Conservation (phyloP, 1,139 yeast genomes). For the Blastobotrys illinoisensis region DNA sequence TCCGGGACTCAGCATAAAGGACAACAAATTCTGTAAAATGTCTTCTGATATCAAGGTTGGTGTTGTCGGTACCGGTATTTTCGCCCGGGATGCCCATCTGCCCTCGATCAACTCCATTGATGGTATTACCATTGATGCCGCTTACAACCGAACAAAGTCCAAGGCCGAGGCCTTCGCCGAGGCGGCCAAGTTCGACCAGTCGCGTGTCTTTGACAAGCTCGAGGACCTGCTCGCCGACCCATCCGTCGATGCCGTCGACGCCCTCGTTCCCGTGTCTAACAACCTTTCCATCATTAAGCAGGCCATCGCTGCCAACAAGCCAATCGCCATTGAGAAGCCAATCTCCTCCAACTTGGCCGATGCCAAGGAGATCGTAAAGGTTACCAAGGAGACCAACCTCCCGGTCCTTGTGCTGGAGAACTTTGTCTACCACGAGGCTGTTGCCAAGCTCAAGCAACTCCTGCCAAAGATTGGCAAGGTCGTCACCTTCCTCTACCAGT, state of each 20-base stretch:
- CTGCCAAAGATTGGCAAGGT: constrained; percentile 70
- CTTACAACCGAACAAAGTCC: constrained; percentile 73
- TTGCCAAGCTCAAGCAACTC: constrained; percentile 47
- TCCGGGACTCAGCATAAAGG: background rate
- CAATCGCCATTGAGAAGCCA: constrained; percentile 81
- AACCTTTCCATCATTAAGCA: constrained; percentile 60
- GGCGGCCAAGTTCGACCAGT: constrained; percentile 46
- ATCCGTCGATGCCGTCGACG: constrained; percentile 70
- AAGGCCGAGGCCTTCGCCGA: constrained; percentile 81
- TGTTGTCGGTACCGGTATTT: constrained; percentile 85
- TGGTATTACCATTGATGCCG: constrained; percentile 48
- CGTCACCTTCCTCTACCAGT: constrained; percentile 67
- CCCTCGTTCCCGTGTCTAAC: constrained; percentile 77
- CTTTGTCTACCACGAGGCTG: constrained; percentile 66
- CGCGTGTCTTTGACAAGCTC: constrained; percentile 55
- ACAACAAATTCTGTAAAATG: constrained; percentile 9
- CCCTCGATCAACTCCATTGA: constrained; percentile 56
- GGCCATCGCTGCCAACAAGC: constrained; percentile 67
- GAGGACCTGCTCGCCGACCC: constrained; percentile 62
- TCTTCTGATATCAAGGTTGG: constrained; percentile 49
- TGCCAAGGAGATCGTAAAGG: constrained; percentile 68
- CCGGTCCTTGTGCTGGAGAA: constrained; percentile 81
- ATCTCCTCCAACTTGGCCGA: constrained; percentile 79
- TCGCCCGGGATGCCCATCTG: constrained; percentile 76
- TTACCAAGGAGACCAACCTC: constrained; percentile 51